Evolutionary conservation across 805 yeast genomes (phyloP).

Genomic region (Pichia ethanolica): DNA sequence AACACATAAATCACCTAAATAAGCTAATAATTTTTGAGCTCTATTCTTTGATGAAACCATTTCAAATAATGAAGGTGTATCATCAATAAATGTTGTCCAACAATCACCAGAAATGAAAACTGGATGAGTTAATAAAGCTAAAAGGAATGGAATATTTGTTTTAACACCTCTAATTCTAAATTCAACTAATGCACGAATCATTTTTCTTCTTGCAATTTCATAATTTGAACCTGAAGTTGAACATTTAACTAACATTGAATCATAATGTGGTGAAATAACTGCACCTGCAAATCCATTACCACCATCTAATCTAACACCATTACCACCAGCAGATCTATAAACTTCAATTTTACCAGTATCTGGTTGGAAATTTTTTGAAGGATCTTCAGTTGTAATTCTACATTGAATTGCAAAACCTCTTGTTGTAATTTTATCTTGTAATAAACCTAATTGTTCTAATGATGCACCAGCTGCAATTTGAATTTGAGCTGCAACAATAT

Average conservation of each 20-base stretch:
- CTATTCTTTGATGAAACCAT: slow-evolving; percentile 94
- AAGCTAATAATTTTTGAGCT: slow-evolving; percentile 87
- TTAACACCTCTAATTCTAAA: slow-evolving; percentile 98
- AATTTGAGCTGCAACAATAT: slow-evolving; percentile 95
- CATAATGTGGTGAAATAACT: slow-evolving; percentile 93
- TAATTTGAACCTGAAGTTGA: slow-evolving; percentile 95
- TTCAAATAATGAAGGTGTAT: slow-evolving; percentile 91
- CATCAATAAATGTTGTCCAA: slow-evolving; percentile 98
- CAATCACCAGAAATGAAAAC: slow-evolving; percentile 80
- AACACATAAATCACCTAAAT: slow-evolving; percentile 88
- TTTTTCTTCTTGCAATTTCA: slow-evolving; percentile 95
- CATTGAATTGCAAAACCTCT: slow-evolving; percentile 98
- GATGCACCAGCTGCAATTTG: slow-evolving; percentile 99
- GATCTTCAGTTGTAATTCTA: slow-evolving; percentile 98
- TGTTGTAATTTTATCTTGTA: slow-evolving; percentile 91
- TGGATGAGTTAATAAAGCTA: slow-evolving; percentile 84
- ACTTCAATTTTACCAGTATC: slow-evolving; percentile 98
- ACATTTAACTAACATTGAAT: slow-evolving; percentile 96
- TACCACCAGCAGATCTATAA: slow-evolving; percentile 97
- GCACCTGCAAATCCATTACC: slow-evolving; percentile 98
- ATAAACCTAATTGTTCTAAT: slow-evolving; percentile 79
- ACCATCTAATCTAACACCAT: slow-evolving; percentile 97
- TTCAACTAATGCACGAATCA: slow-evolving; percentile 94
- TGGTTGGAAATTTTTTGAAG: slow-evolving; percentile 93
- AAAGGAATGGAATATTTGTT: slow-evolving; percentile 93